These are phyloP conservation scores for Kernera saxatilis DNA, from an alignment of 345 rosid genomes.

Conservation along the genomic window DNA sequence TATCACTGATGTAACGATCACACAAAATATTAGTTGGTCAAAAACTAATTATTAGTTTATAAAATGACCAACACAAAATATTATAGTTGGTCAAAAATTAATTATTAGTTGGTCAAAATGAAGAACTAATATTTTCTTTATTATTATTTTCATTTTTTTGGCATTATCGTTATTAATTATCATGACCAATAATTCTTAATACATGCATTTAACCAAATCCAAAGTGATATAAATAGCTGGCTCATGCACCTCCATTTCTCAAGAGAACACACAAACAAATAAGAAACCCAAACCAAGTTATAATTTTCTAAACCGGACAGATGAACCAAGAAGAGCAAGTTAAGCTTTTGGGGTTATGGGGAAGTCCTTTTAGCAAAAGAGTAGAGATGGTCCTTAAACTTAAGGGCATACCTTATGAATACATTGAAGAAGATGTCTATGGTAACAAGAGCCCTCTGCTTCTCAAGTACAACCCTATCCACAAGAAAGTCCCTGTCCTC, in stretches of 20 bases:
- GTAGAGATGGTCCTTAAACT: conserved; percentile 43
- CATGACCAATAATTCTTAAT: background rate
- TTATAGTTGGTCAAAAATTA: too few relatives aligned
- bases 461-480: conserved; percentile 39
- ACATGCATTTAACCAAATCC: background rate
- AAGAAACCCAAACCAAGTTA: background rate
- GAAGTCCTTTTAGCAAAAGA: conserved; percentile 42
- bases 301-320: background rate
- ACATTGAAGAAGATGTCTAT: conserved; percentile 41
- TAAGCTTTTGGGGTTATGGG: conserved; percentile 38
- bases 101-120: too few relatives aligned
- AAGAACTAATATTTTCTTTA: background rate
- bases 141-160: background rate
- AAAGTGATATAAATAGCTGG: background rate
- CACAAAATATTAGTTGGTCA: too few relatives aligned
- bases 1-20: background rate
- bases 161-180: background rate
- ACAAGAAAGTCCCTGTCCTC: conserved; percentile 54
- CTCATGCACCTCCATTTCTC: background rate
- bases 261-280: background rate
- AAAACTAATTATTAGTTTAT: too few relatives aligned
- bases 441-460: conserved; percentile 41
- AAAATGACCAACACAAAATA: too few relatives aligned
- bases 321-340: conserved; percentile 35
- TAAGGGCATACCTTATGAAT: conserved; percentile 48